Percentiles rank a stretch among this genome's conserved stretches.
Evolutionary conservation across 441 rosid genomes (phyloP).

Genomic region (Pelargonium fulgidum): DNA sequence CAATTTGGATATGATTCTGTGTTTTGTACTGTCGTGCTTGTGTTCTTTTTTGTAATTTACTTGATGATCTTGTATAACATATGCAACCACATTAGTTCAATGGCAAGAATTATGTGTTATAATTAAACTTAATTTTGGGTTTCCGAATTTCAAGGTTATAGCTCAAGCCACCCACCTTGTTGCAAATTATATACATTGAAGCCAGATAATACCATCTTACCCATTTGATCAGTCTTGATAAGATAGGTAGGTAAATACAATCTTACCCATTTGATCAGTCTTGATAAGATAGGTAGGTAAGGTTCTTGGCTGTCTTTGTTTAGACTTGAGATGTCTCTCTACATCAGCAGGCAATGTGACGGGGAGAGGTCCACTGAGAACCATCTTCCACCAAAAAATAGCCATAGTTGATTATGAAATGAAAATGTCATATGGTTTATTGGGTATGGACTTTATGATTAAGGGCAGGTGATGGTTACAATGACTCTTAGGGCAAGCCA

Average conservation of each 20-base stretch:
- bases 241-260: slow-evolving; percentile 11
- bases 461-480: slow-evolving; percentile 24
- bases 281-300: slow-evolving; percentile 13
- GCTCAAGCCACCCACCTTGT: slow-evolving; percentile 10
- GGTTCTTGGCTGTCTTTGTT: slow-evolving; percentile 11
- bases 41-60: neutral
- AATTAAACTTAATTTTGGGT: neutral
- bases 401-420: slow-evolving; percentile 11
- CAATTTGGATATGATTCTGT: slow-evolving; percentile 5
- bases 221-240: slow-evolving; percentile 10
- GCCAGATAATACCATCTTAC: neutral
- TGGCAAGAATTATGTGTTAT: neutral
- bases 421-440: slow-evolving; percentile 5
- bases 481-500: slow-evolving; percentile 26
- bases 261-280: slow-evolving; percentile 6
- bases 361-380: slow-evolving; percentile 9
- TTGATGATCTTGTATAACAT: neutral
- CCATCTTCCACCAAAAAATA: slow-evolving; percentile 4
- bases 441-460: slow-evolving; percentile 16
- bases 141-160: neutral
- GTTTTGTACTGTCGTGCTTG: neutral
- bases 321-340: slow-evolving; percentile 4
- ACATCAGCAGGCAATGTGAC: slow-evolving; percentile 7
- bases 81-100: neutral
- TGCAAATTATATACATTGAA: slow-evolving; percentile 4